Base-by-base conservation (phyloP, 768 basidiomycete species). In the Boletus vermiculosoides region DNA sequence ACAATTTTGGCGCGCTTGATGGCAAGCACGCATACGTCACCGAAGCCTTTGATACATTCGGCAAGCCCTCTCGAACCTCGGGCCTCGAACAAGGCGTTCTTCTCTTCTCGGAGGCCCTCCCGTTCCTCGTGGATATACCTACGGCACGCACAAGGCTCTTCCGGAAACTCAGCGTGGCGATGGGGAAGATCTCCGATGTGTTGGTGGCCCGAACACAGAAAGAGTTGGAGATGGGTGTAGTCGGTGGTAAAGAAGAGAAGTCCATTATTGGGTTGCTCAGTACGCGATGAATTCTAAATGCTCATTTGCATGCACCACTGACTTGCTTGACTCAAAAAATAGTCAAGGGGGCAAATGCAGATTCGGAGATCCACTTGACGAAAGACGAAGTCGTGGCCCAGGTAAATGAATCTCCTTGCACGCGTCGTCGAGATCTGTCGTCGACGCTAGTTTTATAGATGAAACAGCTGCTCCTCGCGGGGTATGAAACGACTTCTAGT, bases 1-100 rank as follows among this genome's bases (percentile, higher is more conserved):
- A 85, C 61, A 75, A 84, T 63, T 86, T 85, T 57, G 76, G 77
- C 15, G 66, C 80, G 0, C 73, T 86, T 4, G 76, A 80, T 12
- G 83, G 83, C 5, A 75, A 80, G 52, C 66, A 63, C 23, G 70
- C 79, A 3, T 59, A 74, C 4, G 74, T 84, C 10, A 70, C 74
- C 3, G 71, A 76, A 6, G 68, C 73, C 5, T 78, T 82, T 33
- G 75, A 77, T 18, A 65, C 71, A 0, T 73, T 79, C 53, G 31
- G 31, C 8, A 58, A 57, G 15, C 63, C 73, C 9, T 58, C 57
- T 16, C 12, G 28, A 0, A 25, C 52, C 4, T 68, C 68, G 13
- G 41, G 67, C 13, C 22, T 76, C 42, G 71, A 71, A 23, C 52
- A 58, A 12, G 45, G 71, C 10, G 56, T 76, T 3, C 63, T 73